A percentile compares a stretch with the other conserved stretches of the same genome.
Evolutionary conservation across 2,329 filamentous ascomycete genomes (phyloP).

Genomic region (Nemania serpens): DNA sequence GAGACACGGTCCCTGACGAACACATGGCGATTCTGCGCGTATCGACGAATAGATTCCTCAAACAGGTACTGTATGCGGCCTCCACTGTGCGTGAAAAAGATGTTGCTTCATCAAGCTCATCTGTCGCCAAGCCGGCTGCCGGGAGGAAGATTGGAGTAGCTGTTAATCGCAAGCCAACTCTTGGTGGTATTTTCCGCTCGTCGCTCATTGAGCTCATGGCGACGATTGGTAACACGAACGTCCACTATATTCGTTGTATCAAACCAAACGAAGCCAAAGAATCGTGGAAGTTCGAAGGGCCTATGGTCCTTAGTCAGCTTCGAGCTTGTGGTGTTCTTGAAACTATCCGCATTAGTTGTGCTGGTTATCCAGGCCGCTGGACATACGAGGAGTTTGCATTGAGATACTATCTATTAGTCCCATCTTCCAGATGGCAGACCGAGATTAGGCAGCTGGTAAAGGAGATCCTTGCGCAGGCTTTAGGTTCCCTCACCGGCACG

Average conservation of each 20-base stretch:
- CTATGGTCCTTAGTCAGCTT: slow-evolving; percentile 97
- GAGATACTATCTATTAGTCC: slow-evolving; percentile 97
- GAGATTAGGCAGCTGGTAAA: slow-evolving; percentile 95
- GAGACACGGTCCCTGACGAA: slow-evolving; percentile 97
- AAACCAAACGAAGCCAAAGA: slow-evolving; percentile 98
- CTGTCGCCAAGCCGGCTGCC: slow-evolving; percentile 77
- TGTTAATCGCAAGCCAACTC: slow-evolving; percentile 92
- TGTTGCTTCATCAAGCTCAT: slow-evolving; percentile 63
- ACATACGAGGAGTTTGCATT: slow-evolving; percentile 98
- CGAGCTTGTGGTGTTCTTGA: slow-evolving; percentile 98
- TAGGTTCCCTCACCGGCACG: slow-evolving; percentile 75
- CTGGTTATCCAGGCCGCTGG: slow-evolving; percentile 96
- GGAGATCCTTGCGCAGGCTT: slow-evolving; percentile 84
- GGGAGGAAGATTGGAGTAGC: slow-evolving; percentile 89
- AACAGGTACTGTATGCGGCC: slow-evolving; percentile 82
- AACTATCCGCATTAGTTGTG: slow-evolving; percentile 95
- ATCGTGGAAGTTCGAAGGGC: slow-evolving; percentile 96
- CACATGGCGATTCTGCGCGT: slow-evolving; percentile 90
- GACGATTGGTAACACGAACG: slow-evolving; percentile 97
- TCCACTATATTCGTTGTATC: slow-evolving; percentile 98
- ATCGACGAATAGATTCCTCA: slow-evolving; percentile 84
- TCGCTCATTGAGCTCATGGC: slow-evolving; percentile 97
- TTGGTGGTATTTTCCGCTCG: slow-evolving; percentile 98
- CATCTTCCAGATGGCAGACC: slow-evolving; percentile 85
- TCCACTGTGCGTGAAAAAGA: slow-evolving; percentile 91